A percentile compares a stretch with the other conserved stretches of the same genome.
phyloP scores from a whole-genome alignment of 2,329 filamentous ascomycete species.

The Claviceps fusiformis region DNA sequence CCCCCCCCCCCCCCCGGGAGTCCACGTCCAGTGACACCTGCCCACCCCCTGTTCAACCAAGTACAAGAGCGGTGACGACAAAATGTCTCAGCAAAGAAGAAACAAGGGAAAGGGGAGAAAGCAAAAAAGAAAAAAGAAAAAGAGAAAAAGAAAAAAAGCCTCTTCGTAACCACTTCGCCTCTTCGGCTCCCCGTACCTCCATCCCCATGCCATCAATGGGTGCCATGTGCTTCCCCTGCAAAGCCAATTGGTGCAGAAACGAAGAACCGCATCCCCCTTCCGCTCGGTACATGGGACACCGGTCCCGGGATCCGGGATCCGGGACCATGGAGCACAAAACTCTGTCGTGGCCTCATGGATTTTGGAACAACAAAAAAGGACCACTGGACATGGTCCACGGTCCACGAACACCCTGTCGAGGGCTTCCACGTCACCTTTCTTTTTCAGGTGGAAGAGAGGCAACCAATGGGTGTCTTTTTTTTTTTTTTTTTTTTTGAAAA shows the following conservation, averaged over 20 bases:
- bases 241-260: neutral
- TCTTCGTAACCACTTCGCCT: slow-evolving; percentile 1
- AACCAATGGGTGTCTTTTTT: no score
- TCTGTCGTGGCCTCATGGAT: no score
- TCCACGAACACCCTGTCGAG: no score
- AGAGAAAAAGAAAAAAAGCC: neutral
- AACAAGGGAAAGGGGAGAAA: neutral
- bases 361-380: no score
- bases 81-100: neutral
- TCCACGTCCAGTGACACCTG: slow-evolving; percentile 1
- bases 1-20: no score
- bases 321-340: neutral
- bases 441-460: no score
- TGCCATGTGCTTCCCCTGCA: neutral
- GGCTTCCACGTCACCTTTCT: no score
- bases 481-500: neutral
- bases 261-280: no score
- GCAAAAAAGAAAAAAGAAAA: neutral
- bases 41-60: slow-evolving; percentile 1
- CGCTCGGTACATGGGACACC: neutral
- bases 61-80: slow-evolving; percentile 1
- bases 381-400: neutral
- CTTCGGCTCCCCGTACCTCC: neutral
- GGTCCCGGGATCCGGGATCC: neutral
- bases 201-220: neutral